Evolutionary conservation across 495 filamentous ascomycete species (phyloP), one percentile per base, ranked within the genome.

Genomic region (Aspergillus sparsus): DNA sequence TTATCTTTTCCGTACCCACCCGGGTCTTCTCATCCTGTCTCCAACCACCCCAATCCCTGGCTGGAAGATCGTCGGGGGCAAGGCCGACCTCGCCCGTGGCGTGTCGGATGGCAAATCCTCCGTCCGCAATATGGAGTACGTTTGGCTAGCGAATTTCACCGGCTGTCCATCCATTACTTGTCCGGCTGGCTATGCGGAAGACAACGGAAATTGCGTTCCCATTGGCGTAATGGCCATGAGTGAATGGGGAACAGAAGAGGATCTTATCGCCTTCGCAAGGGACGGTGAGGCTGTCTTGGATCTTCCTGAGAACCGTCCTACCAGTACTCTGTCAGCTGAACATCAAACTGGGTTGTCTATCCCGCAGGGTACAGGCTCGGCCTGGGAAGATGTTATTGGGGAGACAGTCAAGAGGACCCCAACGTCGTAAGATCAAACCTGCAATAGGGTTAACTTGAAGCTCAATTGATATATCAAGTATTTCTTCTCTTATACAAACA

Each of bases 151-250:
- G 7, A 98, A 98, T 66, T 87, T 89, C 60, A 83, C 74, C 1
- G 93, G 93, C 0, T 88, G 86, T 62, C 93, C 93, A 0, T 83
- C 89, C 8, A 85, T 96, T n/a, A 87, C 66, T 46, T 82, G 86
- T 46, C 93, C 93, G 0, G 88, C 87, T 2, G 93, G 91, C 0
- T 94, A 90, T 74, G 82, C 74, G 16, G 71, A 68, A 18, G 83
- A 49, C 62, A 78, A 54, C 74, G 82, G 55, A 35, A 72, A 90
- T 13, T 90, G 55, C 36, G 74, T 92, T 11, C 92, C 93, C 0
- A 79, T 97, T 27, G 91, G 91, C n/a, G 57, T 97, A 56, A 93
- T 93, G 89, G 93, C 86, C 3, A 90, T 93, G 85, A 86, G 82
- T 0, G 89, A 96, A 73, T 97, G 93, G 93, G 92, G 92, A 0